Evolutionary conservation across 768 basidiomycete species (phyloP).

Genomic region (Mycena leptocephala): DNA sequence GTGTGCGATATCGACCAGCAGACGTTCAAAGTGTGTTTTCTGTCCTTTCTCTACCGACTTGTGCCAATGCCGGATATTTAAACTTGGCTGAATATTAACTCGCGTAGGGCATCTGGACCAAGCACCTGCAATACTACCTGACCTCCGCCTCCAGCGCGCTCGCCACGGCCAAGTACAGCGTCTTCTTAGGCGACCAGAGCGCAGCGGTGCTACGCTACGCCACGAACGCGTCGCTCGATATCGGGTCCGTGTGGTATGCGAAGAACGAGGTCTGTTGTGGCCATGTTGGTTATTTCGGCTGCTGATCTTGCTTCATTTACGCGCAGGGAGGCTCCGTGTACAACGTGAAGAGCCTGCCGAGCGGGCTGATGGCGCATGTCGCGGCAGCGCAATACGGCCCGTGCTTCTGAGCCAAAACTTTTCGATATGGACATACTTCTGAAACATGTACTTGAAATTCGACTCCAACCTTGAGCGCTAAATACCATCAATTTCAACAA

Average conservation of each 20-base stretch:
- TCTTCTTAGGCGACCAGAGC: constrained; percentile 35
- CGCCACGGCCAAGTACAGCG: constrained; percentile 41
- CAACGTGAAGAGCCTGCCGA: constrained; percentile 46
- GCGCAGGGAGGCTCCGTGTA: constrained; percentile 45
- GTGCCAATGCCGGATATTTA: too few species aligned
- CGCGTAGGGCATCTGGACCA: constrained; percentile 50
- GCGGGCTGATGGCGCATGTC: constrained; percentile 48
- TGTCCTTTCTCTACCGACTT: not conserved
- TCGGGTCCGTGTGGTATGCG: constrained; percentile 39
- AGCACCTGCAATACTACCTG: constrained; percentile 52
- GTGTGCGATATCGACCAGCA: constrained; percentile 50
- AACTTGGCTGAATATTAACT: not conserved
- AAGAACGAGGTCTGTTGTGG: constrained; percentile 39
- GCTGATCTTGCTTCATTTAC: constrained; percentile 27
- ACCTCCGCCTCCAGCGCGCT: constrained; percentile 39
- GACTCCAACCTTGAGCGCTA: constrained; percentile 16
- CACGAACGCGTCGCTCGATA: constrained; percentile 38
- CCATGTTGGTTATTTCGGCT: constrained; percentile 37
- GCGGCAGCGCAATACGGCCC: constrained; percentile 44
- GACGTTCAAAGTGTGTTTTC: constrained; percentile 14
- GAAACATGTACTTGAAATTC: not conserved
- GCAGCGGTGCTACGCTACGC: constrained; percentile 44
- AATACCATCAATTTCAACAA: constrained; percentile 27
- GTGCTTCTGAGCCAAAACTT: not conserved
- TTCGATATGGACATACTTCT: too few species aligned